These are phyloP conservation scores for Tuber microsphaerosporum DNA, from an alignment of 495 filamentous ascomycete species.

Conservation along the genomic window DNA sequence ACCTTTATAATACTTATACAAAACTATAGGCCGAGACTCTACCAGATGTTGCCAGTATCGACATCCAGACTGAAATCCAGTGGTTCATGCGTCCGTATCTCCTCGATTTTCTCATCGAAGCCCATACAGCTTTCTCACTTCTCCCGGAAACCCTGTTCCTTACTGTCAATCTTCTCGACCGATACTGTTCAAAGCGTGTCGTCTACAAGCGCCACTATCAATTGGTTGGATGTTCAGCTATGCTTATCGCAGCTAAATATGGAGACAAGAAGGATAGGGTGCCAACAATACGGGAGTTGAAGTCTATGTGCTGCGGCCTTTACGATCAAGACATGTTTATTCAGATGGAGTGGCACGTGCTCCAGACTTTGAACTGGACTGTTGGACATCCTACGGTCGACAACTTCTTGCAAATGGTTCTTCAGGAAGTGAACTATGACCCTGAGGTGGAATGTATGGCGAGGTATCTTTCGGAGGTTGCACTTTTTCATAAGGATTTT, in stretches of 20 bases:
- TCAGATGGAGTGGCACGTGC: conserved; percentile 99
- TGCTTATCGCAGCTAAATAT: conserved; percentile 97
- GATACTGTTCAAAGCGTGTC: conserved; percentile 96
- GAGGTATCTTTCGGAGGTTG: conserved; percentile 86
- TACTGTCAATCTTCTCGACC: conserved; percentile 89
- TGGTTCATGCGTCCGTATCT: conserved; percentile 99
- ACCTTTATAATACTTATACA: conserved; percentile 36
- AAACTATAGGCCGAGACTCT: conserved; percentile 69
- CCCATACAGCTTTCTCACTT: conserved; percentile 87
- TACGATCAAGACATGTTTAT: conserved; percentile 99
- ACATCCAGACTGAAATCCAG: conserved; percentile 97
- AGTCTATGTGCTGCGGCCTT: conserved; percentile 96
- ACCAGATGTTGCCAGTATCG: conserved; percentile 92
- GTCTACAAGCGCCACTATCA: conserved; percentile 99
- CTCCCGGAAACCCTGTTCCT: conserved; percentile 91
- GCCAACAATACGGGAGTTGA: conserved; percentile 87
- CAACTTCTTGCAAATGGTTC: conserved; percentile 72
- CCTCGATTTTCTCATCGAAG: conserved; percentile 96
- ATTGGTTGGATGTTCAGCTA: conserved; percentile 88
- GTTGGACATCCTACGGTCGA: conserved; percentile 95
- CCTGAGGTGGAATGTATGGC: conserved; percentile 90
- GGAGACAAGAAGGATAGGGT: conserved; percentile 97
- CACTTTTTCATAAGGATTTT: conserved; percentile 91
- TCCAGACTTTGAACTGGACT: conserved; percentile 94
- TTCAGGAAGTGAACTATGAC: conserved; percentile 60